Conservation (phyloP, 192 early-diverging fungal species). For the Backusella luteola region DNA sequence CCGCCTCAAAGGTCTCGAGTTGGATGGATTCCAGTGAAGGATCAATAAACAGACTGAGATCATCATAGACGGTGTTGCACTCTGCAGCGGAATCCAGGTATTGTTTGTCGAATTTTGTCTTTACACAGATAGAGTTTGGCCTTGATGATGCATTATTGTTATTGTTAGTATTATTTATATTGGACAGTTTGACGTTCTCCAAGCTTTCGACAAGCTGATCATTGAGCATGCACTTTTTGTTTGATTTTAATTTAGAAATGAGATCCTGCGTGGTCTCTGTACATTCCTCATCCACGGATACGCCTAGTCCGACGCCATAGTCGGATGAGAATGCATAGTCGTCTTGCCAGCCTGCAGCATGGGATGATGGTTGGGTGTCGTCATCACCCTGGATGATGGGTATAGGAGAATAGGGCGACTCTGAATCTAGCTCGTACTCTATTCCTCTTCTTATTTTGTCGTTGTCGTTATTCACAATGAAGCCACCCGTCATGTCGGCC, state of each 20-base stretch:
- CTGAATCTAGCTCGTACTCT: slow-evolving; percentile 37
- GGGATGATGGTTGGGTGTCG: slow-evolving; percentile 9
- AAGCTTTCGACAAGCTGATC: slow-evolving; percentile 25
- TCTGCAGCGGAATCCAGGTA: not conserved
- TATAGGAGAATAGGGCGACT: not conserved
- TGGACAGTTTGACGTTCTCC: slow-evolving; percentile 7
- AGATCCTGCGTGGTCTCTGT: not conserved
- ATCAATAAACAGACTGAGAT: slow-evolving; percentile 47
- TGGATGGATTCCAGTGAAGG: slow-evolving; percentile 19
- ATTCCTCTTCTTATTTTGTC: slow-evolving; percentile 14
- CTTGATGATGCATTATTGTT: not conserved
- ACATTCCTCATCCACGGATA: slow-evolving; percentile 8
- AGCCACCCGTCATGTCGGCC: slow-evolving; percentile 54
- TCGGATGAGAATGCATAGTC: slow-evolving; percentile 5
- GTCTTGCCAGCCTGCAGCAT: slow-evolving; percentile 25
- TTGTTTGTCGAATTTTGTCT: not conserved
- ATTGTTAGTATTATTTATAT: not conserved
- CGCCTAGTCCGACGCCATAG: not conserved
- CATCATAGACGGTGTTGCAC: slow-evolving; percentile 41
- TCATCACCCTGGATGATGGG: not conserved
- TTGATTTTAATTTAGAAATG: slow-evolving; percentile 29
- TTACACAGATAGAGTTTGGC: not conserved
- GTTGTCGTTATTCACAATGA: slow-evolving; percentile 6
- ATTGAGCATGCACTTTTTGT: slow-evolving; percentile 20
- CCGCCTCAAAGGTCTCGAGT: slow-evolving; percentile 37